Evolutionary conservation across 257 asterid species (phyloP).

Genomic region (Ilex aquifolium): DNA sequence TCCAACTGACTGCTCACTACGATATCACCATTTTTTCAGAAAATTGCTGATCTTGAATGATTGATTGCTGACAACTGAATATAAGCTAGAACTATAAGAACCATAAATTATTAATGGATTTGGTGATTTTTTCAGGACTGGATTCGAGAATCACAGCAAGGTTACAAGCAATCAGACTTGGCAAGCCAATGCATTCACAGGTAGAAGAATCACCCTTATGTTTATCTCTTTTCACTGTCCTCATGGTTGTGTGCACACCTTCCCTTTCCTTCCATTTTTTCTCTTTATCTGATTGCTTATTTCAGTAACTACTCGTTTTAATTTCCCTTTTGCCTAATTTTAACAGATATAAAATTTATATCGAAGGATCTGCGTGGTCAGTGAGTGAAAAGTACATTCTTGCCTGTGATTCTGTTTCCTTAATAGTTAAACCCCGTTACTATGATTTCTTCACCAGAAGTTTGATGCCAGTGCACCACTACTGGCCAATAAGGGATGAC

Average conservation of each 20-base stretch:
- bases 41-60: too few relatives aligned
- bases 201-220: slow-evolving; percentile 18
- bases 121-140: slow-evolving; percentile 47
- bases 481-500: slow-evolving; percentile 67
- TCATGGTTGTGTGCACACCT: too few relatives aligned
- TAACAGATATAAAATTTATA: slow-evolving; percentile 71
- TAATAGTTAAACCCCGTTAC: slow-evolving; percentile 56
- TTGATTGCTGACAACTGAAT: too few relatives aligned
- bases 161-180: slow-evolving; percentile 64
- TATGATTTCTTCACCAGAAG: slow-evolving; percentile 82
- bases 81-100: not conserved
- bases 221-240: too few relatives aligned
- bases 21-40: too few relatives aligned
- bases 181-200: slow-evolving; percentile 78
- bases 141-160: slow-evolving; percentile 45
- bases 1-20: too few relatives aligned
- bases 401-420: slow-evolving; percentile 68
- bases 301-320: too few relatives aligned
- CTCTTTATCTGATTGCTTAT: not conserved
- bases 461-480: slow-evolving; percentile 71
- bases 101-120: not conserved
- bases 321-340: not conserved
- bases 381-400: slow-evolving; percentile 94
- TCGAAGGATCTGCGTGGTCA: slow-evolving; percentile 94
- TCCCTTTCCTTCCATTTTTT: not conserved